Evolutionary conservation across 306 rosid genomes (phyloP), one percentile per base, ranked within the genome.

Genomic region (Pterocarpus macrocarpus): DNA sequence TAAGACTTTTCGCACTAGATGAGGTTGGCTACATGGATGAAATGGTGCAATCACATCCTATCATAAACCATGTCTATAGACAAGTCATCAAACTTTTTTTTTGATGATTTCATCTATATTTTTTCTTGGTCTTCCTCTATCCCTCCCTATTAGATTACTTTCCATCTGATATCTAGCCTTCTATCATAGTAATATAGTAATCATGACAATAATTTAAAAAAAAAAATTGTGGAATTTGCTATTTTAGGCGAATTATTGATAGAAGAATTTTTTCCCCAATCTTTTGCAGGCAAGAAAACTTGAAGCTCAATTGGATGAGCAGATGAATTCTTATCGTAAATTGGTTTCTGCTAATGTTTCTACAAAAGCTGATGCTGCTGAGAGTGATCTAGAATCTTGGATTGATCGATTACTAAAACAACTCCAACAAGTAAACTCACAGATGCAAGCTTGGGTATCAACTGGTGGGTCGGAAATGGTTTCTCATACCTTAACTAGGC

Each of bases 371-470:
- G 97, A 90, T 43, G 72, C 84, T 35, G 55, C 86, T 4, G 95
- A 87, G 81, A 89, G 86, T 84, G 97, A 92, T 85, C 79, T 92
- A 75, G 97, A 93, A 82, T 87, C 97, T 30, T 92, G 86, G 89
- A 91, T 96, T 74, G 97, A 96, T 41, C 84, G 83, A 69, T 76
- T 94, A 74, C 73, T 94, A 56, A 93, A 90, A 80, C 97, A 96
- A 85, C 97, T 96, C 52, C 97, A 96, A 84, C 99, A 89, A 88
- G 95, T 93, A 79, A 96, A 96, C 85, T 81, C 88, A n/a, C 99
- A 94, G 86, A 96, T 96, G 99, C 98, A 93, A 75, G 92, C 97
- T 65, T 96, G 93, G 99, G 99, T 93, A 43, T 92, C 99, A 65
- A 81, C 99, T 28, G 99, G 93, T 78, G 99, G 98, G 58, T 87